Evolutionary conservation across 441 rosid species (phyloP).

Genomic region (Erysimum cheiri): DNA sequence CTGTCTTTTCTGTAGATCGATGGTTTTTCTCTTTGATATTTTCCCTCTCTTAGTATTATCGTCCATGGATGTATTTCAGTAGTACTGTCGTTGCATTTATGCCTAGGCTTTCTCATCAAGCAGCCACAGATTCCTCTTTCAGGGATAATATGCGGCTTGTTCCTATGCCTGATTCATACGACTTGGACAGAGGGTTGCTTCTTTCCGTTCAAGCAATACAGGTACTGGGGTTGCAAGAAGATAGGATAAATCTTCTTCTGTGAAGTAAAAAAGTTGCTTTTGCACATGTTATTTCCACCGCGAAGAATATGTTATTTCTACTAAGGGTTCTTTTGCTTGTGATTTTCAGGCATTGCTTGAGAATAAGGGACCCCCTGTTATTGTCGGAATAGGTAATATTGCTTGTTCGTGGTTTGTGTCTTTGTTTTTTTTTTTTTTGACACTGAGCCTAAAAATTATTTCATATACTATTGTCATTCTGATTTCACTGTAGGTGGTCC

Average conservation of each 20-base stretch:
- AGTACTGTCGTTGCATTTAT: slow-evolving; percentile 39
- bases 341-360: slow-evolving; percentile 85
- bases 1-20: slow-evolving; percentile 37
- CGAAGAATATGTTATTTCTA: slow-evolving; percentile 17
- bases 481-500: slow-evolving; percentile 87
- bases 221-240: slow-evolving; percentile 53
- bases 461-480: slow-evolving; percentile 18
- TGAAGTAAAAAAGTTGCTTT: slow-evolving; percentile 15
- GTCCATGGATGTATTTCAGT: slow-evolving; percentile 29
- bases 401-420: slow-evolving; percentile 19
- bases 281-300: slow-evolving; percentile 16
- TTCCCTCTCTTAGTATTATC: slow-evolving; percentile 26
- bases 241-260: slow-evolving; percentile 27
- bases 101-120: slow-evolving; percentile 89
- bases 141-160: slow-evolving; percentile 90
- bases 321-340: slow-evolving; percentile 29
- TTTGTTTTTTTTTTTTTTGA: not conserved
- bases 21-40: slow-evolving; percentile 18
- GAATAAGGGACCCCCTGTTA: slow-evolving; percentile 83
- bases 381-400: slow-evolving; percentile 94
- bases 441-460: slow-evolving; percentile 5
- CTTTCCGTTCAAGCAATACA: slow-evolving; percentile 99
- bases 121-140: slow-evolving; percentile 98
- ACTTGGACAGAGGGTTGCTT: slow-evolving; percentile 96
- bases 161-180: slow-evolving; percentile 98